These are phyloP conservation scores for Alternaria triticimaculans DNA, from an alignment of 2,329 filamentous ascomycete species.

Conservation along the genomic window DNA sequence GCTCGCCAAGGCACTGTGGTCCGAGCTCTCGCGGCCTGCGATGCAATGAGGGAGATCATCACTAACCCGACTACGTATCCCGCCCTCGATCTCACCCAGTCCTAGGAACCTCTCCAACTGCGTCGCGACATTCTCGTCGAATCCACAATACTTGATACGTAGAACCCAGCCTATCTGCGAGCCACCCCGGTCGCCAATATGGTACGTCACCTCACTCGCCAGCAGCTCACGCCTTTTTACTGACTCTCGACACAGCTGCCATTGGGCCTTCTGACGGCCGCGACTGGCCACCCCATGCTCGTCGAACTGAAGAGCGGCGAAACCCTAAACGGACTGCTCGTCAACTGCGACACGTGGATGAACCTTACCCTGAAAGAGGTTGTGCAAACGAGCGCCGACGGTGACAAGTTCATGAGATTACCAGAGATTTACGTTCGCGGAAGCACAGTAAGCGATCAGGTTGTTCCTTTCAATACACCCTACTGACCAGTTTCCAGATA, in stretches of 20 bases:
- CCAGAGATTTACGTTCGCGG: constrained; percentile 96
- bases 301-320: constrained; percentile 98
- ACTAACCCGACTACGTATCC: background rate
- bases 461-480: background rate
- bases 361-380: constrained; percentile 97
- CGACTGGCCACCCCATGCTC: constrained; percentile 96
- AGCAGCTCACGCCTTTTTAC: background rate
- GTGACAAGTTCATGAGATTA: constrained; percentile 89
- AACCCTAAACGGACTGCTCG: constrained; percentile 93
- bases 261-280: constrained; percentile 85
- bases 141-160: background rate
- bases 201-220: constrained; percentile 26
- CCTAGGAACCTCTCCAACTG: background rate
- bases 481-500: constrained; percentile 67
- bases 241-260: constrained; percentile 58
- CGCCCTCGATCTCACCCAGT: background rate
- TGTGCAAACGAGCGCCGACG: constrained; percentile 93
- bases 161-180: background rate
- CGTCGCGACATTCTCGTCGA: background rate
- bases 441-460: constrained; percentile 77
- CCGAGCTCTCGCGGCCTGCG: constrained; percentile 9
- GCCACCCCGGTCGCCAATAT: constrained; percentile 19
- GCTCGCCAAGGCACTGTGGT: constrained; percentile 1
- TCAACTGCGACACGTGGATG: constrained; percentile 99
- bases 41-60: constrained; percentile 1